Evolutionary conservation across 306 rosid species (phyloP).

Genomic region (Quercus glauca): DNA sequence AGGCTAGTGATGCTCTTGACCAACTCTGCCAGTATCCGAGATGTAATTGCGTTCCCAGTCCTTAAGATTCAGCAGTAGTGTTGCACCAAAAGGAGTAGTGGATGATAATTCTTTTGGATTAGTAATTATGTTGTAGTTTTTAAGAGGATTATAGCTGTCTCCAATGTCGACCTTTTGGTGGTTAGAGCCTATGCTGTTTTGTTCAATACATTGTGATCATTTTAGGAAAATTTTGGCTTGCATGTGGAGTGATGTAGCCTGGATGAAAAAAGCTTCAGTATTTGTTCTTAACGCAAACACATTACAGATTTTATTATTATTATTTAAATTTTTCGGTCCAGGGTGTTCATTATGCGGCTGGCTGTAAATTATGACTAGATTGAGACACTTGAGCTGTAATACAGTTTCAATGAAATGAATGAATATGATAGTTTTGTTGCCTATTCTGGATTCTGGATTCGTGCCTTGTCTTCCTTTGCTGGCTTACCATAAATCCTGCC

Average conservation of each 20-base stretch:
- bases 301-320: background rate
- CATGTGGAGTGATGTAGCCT: background rate
- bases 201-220: background rate
- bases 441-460: background rate
- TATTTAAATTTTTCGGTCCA: background rate
- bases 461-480: background rate
- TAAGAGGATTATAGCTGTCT: background rate
- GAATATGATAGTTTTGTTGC: background rate
- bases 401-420: background rate
- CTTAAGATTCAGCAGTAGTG: constrained; percentile 65
- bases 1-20: constrained; percentile 95
- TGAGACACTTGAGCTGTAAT: background rate
- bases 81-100: background rate
- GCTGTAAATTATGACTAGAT: background rate
- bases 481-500: background rate
- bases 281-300: background rate
- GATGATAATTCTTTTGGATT: background rate
- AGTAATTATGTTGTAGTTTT: background rate
- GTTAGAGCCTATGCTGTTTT: background rate
- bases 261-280: background rate
- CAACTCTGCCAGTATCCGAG: constrained; percentile 86
- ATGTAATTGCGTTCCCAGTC: constrained; percentile 95
- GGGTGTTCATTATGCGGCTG: background rate
- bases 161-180: background rate
- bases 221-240: background rate